These are phyloP conservation scores for Tetrapisispora arboricola DNA, from an alignment of 805 yeast genomes.

Conservation along the genomic window DNA sequence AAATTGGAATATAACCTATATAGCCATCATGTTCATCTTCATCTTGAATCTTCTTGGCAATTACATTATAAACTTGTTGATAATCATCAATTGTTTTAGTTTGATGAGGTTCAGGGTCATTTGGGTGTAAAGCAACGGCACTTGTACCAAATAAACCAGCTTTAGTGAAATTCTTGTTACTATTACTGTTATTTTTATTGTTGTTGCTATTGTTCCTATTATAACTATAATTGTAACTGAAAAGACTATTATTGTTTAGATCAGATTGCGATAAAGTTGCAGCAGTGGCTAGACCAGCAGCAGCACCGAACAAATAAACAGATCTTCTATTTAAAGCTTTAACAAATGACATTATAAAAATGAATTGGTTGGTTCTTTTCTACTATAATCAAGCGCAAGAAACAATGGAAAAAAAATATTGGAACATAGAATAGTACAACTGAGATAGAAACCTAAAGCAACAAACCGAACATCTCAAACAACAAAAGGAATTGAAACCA, in stretches of 20 bases:
- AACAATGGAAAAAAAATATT: not conserved
- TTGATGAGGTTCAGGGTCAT: constrained; percentile 21
- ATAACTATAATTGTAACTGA: constrained; percentile 9
- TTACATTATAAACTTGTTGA: constrained; percentile 61
- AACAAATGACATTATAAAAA: constrained; percentile 10
- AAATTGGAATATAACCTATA: constrained; percentile 64
- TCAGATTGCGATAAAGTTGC: constrained; percentile 16
- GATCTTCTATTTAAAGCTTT: constrained; percentile 18
- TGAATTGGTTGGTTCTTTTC: not conserved
- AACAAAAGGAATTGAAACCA: too few species aligned
- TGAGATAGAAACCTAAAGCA: too few species aligned
- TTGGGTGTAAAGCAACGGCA: constrained; percentile 29
- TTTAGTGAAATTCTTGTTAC: constrained; percentile 12
- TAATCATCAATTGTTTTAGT: constrained; percentile 38
- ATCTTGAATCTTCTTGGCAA: constrained; percentile 50
- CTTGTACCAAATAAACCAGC: constrained; percentile 24
- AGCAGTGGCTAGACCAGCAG: constrained; percentile 26
- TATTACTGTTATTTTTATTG: constrained; percentile 8
- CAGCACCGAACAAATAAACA: constrained; percentile 17
- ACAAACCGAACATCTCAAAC: too few species aligned
- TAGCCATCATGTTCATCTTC: constrained; percentile 52
- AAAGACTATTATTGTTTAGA: not conserved
- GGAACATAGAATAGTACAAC: too few species aligned
- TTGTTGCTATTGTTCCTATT: constrained; percentile 9
- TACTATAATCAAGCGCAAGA: too few species aligned